Conservation (phyloP, 768 basidiomycete genomes). For the Termitomyces bulborhizus region DNA sequence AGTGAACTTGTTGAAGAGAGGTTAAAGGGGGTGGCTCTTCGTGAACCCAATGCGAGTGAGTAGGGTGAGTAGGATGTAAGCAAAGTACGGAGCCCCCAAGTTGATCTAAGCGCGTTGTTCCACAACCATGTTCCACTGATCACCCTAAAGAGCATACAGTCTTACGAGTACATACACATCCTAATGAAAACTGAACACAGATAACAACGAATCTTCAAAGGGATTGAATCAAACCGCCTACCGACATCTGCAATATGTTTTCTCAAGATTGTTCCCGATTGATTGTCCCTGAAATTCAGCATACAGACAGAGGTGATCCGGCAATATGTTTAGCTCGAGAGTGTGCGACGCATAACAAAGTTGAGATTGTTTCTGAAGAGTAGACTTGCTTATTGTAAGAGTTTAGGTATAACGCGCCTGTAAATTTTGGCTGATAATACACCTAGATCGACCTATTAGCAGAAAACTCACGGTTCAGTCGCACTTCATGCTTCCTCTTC, state of each 20-base stretch:
- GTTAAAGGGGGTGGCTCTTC: slow-evolving; percentile 40
- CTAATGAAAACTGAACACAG: not conserved
- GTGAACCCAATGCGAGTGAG: slow-evolving; percentile 3
- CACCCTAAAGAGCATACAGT: not conserved
- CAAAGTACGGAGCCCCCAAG: not conserved
- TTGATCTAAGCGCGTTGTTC: not conserved
- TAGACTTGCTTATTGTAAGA: too few relatives aligned
- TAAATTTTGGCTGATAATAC: not conserved
- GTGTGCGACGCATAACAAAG: too few relatives aligned
- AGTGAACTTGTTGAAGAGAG: slow-evolving; percentile 75
- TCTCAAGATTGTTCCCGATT: slow-evolving; percentile 59
- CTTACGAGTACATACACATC: not conserved
- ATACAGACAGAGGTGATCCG: not conserved
- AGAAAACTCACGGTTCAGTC: not conserved
- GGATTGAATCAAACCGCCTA: slow-evolving; percentile 28
- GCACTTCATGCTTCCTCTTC: slow-evolving; percentile 4
- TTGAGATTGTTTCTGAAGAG: too few relatives aligned
- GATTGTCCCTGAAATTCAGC: slow-evolving; percentile 15
- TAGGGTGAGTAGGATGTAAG: not conserved
- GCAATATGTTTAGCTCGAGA: too few relatives aligned
- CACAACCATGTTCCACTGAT: not conserved
- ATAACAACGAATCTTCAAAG: not conserved
- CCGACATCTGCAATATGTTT: slow-evolving; percentile 52
- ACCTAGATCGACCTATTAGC: not conserved
- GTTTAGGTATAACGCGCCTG: too few relatives aligned